Conservation (phyloP, 495 filamentous ascomycete species). For the Penicillium desertorum region DNA sequence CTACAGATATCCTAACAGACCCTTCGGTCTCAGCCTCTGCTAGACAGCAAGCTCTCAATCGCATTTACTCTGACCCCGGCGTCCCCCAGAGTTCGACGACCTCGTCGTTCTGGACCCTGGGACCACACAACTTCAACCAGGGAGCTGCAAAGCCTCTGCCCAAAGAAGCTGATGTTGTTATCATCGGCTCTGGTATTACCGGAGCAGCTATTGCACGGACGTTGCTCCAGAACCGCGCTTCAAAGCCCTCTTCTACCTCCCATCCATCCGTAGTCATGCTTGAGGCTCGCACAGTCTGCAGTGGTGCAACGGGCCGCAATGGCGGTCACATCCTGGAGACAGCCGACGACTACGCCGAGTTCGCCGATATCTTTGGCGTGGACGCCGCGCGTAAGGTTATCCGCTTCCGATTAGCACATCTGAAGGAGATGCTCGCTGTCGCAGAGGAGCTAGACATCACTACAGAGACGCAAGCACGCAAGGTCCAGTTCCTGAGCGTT, state of each 20-base stretch:
- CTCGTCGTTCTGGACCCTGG: slow-evolving; percentile 67
- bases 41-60: slow-evolving; percentile 29
- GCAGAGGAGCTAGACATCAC: slow-evolving; percentile 32
- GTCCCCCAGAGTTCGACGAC: slow-evolving; percentile 51
- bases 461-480: slow-evolving; percentile 27
- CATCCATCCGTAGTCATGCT: slow-evolving; percentile 61
- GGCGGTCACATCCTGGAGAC: slow-evolving; percentile 41
- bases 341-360: slow-evolving; percentile 29
- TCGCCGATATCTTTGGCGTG: slow-evolving; percentile 23
- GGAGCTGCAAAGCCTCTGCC: slow-evolving; percentile 62
- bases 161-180: slow-evolving; percentile 56
- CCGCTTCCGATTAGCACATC: slow-evolving; percentile 34
- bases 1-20: slow-evolving; percentile 22
- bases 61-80: slow-evolving; percentile 32
- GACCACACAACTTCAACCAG: slow-evolving; percentile 56
- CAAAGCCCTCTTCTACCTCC: slow-evolving; percentile 28
- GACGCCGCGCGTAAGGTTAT: slow-evolving; percentile 31
- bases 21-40: slow-evolving; percentile 16
- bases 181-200: slow-evolving; percentile 73
- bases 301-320: slow-evolving; percentile 73
- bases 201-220: slow-evolving; percentile 65
- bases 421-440: slow-evolving; percentile 32
- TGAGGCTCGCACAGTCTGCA: slow-evolving; percentile 76
- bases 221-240: slow-evolving; percentile 42
- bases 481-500: slow-evolving; percentile 36